Evolutionary conservation across 2,329 filamentous ascomycete genomes (phyloP).

Genomic region (Fusarium torulosum): DNA sequence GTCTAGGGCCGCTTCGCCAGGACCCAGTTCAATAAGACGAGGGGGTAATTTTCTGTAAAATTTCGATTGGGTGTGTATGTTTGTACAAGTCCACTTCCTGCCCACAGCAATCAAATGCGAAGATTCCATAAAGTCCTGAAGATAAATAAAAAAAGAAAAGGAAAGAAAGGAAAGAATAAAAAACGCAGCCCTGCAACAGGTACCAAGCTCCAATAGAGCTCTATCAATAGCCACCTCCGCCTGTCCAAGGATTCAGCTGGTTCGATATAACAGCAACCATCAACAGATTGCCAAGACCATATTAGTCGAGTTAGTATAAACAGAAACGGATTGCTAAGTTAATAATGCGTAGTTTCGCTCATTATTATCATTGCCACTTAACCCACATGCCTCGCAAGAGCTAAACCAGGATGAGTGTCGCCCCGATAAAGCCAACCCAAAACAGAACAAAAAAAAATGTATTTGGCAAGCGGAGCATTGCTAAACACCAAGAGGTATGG

Average conservation of each 20-base stretch:
- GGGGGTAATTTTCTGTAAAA: slow-evolving; percentile 34
- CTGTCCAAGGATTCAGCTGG: slow-evolving; percentile 4
- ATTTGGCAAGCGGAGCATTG: slow-evolving; percentile 16
- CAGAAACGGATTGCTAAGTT: slow-evolving; percentile 12
- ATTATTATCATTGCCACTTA: slow-evolving; percentile 33
- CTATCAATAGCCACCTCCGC: slow-evolving; percentile 13
- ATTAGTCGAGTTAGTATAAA: slow-evolving; percentile 35
- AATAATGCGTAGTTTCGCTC: slow-evolving; percentile 23
- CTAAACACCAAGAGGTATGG: slow-evolving; percentile 21
- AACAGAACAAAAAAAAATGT: neutral
- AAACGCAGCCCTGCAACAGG: slow-evolving; percentile 19
- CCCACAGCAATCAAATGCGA: slow-evolving; percentile 45
- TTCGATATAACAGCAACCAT: slow-evolving; percentile 19
- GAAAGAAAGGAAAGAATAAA: slow-evolving; percentile 15
- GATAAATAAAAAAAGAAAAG: slow-evolving; percentile 12
- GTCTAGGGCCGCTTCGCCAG: slow-evolving; percentile 39
- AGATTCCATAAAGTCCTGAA: slow-evolving; percentile 17
- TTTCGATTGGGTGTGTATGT: slow-evolving; percentile 49
- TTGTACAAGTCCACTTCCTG: slow-evolving; percentile 47
- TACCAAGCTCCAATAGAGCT: slow-evolving; percentile 19
- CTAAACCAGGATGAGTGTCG: slow-evolving; percentile 12
- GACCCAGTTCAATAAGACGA: slow-evolving; percentile 37
- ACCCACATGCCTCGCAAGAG: slow-evolving; percentile 14
- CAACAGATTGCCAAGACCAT: neutral
- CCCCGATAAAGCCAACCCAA: slow-evolving; percentile 12